Percentiles rank a stretch among this genome's conserved stretches.
phyloP scores from a whole-genome alignment of 176 grass and related monocot genomes.

The Cenchrus fungigraminus region DNA sequence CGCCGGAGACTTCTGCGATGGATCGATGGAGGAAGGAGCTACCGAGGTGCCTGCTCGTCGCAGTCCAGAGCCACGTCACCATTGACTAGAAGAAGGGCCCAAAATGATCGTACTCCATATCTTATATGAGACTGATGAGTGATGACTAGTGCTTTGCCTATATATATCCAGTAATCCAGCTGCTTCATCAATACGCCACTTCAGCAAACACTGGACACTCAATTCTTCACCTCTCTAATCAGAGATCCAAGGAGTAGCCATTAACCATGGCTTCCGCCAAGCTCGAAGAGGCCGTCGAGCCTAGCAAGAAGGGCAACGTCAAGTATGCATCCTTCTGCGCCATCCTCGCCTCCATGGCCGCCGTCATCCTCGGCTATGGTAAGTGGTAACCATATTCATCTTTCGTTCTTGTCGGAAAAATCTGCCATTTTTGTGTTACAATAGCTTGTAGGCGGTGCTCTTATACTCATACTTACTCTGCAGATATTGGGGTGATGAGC shows the following conservation, averaged over 20 bases:
- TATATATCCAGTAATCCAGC: neutral
- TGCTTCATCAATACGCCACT: neutral
- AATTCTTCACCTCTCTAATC: neutral
- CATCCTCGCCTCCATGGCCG: constrained; percentile 71
- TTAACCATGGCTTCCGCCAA: neutral
- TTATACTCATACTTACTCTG: neutral
- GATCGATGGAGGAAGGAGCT: neutral
- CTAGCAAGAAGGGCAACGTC: constrained; percentile 43
- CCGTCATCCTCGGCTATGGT: constrained; percentile 71
- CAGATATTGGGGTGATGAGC: constrained; percentile 79
- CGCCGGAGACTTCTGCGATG: neutral
- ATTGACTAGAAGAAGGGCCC: neutral
- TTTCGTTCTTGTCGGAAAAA: too few relatives aligned
- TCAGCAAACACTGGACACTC: neutral
- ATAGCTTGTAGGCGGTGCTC: too few relatives aligned
- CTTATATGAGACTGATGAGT: neutral
- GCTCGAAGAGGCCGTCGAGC: neutral
- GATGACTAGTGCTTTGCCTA: neutral
- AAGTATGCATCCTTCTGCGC: constrained; percentile 56
- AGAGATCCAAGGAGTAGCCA: neutral
- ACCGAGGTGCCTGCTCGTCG: neutral
- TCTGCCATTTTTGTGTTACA: neutral
- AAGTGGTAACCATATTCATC: constrained; percentile 42
- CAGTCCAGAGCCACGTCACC: neutral
- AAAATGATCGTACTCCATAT: neutral